Evolutionary conservation across 306 rosid species (phyloP), one percentile per base, ranked within the genome.

Genomic region (Vigna unguiculata): DNA sequence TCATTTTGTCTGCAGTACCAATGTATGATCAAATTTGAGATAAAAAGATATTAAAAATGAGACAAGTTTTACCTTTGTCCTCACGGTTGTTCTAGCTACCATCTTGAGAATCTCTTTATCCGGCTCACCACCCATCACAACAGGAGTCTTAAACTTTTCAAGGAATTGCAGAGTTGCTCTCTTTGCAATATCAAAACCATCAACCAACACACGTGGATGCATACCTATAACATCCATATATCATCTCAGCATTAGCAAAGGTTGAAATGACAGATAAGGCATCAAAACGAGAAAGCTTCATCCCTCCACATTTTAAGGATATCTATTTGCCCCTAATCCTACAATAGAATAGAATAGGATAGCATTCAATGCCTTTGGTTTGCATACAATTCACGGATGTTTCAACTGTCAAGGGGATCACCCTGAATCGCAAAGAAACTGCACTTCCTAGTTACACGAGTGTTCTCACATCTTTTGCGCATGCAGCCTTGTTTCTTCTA

Each of bases 141-240:
- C 95, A 54, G 90, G 89, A 30, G 91, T 95, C 88, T 88, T 95
- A 75, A 95, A 95, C 70, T 87, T 88, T 63, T 95, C 99, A 36
- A 95, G 90, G 80, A 92, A 95, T 36, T 92, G 93, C 57, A 95
- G 93, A 7, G 97, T 95, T 46, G 99, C 96, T 76, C 80, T 80
- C 71, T 95, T 95, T 43, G 99, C 99, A 82, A 92, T 92, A 87
- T 95, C 99, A 80, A 95, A 92, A 47, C 99, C 99, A 86, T 95
- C 99, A 65, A 95, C 97, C 80, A 95, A 73, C 10, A 95, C 91
- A 28, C 99, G 97, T 17, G 99, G 99, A 90, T 95, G 99, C 97
- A 95, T 92, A 58, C 99, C 99, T 95, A 64, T 19, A 87, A 59
- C 58, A 82, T 75, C 7, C 57, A 72, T 57, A 71, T 15, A 54